A percentile compares a stretch with the other conserved stretches of the same genome.
Evolutionary conservation across 345 rosid genomes (phyloP).

Genomic region (Excoecaria cochinchinensis): DNA sequence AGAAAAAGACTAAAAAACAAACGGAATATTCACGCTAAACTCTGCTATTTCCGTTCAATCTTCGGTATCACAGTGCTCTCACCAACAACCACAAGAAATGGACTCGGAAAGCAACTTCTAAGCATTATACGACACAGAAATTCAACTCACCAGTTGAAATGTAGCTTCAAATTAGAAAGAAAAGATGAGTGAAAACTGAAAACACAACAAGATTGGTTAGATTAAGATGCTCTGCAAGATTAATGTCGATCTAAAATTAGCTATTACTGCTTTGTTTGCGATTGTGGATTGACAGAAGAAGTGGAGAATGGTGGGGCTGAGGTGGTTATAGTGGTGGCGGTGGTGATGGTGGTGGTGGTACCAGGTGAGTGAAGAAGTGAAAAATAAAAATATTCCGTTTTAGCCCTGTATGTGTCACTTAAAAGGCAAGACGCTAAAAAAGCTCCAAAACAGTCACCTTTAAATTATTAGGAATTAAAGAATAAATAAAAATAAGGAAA

Average conservation of each 20-base stretch:
- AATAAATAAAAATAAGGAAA: neutral
- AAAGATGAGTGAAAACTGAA: neutral
- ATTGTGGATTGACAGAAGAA: neutral
- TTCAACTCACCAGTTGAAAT: conserved; percentile 45
- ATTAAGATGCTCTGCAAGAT: neutral
- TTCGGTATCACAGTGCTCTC: neutral
- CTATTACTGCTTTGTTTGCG: neutral
- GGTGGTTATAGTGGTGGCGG: conserved; percentile 22
- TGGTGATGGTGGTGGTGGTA: conserved; percentile 20
- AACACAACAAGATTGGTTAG: neutral
- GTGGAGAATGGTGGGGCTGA: conserved; percentile 10
- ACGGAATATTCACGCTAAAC: conserved; percentile 12
- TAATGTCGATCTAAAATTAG: conserved; percentile 31
- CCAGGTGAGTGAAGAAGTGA: conserved; percentile 16
- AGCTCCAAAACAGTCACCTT: conserved; percentile 33
- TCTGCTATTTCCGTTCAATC: neutral
- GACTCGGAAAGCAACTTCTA: neutral
- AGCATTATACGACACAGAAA: neutral
- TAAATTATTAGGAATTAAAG: conserved; percentile 10
- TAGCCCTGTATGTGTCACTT: conserved; percentile 31
- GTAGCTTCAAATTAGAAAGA: conserved; percentile 23
- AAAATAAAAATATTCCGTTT: conserved; percentile 21
- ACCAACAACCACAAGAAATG: conserved; percentile 5
- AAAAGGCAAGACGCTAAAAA: conserved; percentile 34
- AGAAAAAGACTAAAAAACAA: conserved; percentile 8